These are phyloP conservation scores for Ganoderma multipileum DNA, from an alignment of 1,284 basidiomycete genomes.

Conservation along the genomic window DNA sequence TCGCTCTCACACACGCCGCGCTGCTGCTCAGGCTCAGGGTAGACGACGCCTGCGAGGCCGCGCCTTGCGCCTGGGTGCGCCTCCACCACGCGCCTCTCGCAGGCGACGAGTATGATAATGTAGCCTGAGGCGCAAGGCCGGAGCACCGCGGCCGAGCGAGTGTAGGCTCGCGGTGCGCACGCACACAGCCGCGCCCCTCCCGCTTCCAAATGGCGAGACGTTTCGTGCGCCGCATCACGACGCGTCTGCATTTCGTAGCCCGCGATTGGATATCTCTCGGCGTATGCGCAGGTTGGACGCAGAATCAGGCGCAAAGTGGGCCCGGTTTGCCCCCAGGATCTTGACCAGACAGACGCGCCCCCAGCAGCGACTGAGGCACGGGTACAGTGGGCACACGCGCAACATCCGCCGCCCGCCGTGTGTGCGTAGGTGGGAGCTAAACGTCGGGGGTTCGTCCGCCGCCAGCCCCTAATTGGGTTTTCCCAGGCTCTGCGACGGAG, in stretches of 20 bases:
- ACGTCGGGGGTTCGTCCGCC: not conserved
- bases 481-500: not conserved
- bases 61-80: not conserved
- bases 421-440: not conserved
- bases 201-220: slow-evolving; percentile 10
- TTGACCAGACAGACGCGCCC: not conserved
- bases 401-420: not conserved
- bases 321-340: not conserved
- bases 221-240: slow-evolving; percentile 20
- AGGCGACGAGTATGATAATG: not conserved
- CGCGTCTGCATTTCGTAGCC: not conserved
- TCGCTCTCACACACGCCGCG: not conserved
- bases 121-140: not conserved
- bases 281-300: not conserved
- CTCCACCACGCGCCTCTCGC: not conserved
- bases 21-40: slow-evolving; percentile 7
- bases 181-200: not conserved
- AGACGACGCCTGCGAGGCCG: slow-evolving; percentile 9
- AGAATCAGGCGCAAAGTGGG: not conserved
- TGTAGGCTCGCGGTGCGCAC: not conserved
- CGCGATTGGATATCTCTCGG: not conserved
- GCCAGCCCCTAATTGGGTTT: not conserved
- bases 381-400: not conserved
- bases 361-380: not conserved
- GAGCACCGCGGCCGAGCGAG: not conserved